Percentiles rank a stretch among this genome's conserved stretches.
phyloP scores from a whole-genome alignment of 257 asterid genomes.

The Phtheirospermum japonicum region DNA sequence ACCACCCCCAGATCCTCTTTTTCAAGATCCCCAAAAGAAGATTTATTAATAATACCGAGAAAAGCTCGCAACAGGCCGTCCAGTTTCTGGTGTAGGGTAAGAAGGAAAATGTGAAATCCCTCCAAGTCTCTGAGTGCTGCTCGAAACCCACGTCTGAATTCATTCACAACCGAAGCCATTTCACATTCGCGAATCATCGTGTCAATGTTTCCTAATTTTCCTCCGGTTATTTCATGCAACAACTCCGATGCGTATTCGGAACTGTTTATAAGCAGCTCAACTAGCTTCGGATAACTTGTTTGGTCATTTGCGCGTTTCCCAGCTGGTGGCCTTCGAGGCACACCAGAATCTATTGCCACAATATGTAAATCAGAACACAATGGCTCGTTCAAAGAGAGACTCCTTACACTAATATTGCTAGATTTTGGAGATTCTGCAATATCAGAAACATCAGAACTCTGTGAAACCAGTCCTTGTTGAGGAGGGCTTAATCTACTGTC shows the following conservation, averaged over 20 bases:
- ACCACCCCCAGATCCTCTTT: constrained; percentile 57
- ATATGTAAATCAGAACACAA: constrained; percentile 48
- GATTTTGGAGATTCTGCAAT: constrained; percentile 73
- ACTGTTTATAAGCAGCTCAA: constrained; percentile 90
- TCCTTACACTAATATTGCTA: constrained; percentile 51
- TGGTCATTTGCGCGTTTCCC: constrained; percentile 92
- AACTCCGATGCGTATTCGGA: constrained; percentile 70
- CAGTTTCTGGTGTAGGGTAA: constrained; percentile 91
- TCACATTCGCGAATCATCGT: constrained; percentile 38
- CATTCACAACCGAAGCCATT: constrained; percentile 53
- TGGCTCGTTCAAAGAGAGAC: constrained; percentile 49
- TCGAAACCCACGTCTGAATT: constrained; percentile 82
- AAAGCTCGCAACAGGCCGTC: constrained; percentile 67
- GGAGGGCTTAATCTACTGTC: constrained; percentile 59
- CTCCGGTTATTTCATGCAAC: constrained; percentile 75
- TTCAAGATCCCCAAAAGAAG: constrained; percentile 69
- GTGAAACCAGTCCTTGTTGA: constrained; percentile 58
- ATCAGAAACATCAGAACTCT: constrained; percentile 76
- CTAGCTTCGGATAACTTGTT: constrained; percentile 83
- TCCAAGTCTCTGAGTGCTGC: constrained; percentile 88
- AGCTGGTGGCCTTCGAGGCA: constrained; percentile 99
- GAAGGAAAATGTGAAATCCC: constrained; percentile 92
- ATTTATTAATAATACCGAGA: constrained; percentile 54
- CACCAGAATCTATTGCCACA: constrained; percentile 96
- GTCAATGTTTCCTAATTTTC: constrained; percentile 58